Conservation (phyloP, 768 basidiomycete species). For the Mycena polygramma region DNA sequence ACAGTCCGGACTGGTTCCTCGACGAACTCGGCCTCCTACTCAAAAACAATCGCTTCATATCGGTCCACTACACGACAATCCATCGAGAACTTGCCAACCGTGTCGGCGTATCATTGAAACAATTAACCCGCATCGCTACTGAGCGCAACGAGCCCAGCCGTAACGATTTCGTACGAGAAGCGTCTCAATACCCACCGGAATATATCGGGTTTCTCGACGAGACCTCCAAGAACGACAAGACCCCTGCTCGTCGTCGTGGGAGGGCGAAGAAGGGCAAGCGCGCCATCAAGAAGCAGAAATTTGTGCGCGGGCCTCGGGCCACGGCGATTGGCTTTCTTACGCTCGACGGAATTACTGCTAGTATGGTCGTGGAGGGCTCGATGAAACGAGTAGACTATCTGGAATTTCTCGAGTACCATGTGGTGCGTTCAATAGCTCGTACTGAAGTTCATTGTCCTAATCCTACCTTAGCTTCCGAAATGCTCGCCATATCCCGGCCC, state of each 20-base stretch:
- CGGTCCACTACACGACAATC: background rate
- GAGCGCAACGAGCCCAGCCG: background rate
- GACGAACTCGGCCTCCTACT: background rate
- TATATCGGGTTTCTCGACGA: background rate
- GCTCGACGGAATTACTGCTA: constrained; percentile 31
- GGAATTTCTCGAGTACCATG: constrained; percentile 29
- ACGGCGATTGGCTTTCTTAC: background rate
- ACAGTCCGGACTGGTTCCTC: background rate
- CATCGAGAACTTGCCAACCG: background rate
- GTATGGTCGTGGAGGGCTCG: constrained; percentile 32
- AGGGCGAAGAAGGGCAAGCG: too few relatives aligned
- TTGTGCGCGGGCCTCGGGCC: background rate
- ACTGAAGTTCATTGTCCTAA: background rate
- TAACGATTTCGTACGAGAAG: background rate
- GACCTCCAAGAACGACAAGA: too few relatives aligned
- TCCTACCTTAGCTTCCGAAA: constrained; percentile 38
- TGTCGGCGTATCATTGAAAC: background rate
- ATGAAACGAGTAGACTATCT: constrained; percentile 25
- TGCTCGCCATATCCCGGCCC: constrained; percentile 31
- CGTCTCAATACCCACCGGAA: background rate
- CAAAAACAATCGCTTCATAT: background rate
- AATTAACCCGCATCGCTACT: background rate
- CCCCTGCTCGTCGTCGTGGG: too few relatives aligned
- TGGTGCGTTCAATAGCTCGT: constrained; percentile 26
- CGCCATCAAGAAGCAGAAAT: too few relatives aligned